These are phyloP conservation scores for Myriosclerotinia curreyana DNA, from an alignment of 2,329 filamentous ascomycete species.

Conservation along the genomic window DNA sequence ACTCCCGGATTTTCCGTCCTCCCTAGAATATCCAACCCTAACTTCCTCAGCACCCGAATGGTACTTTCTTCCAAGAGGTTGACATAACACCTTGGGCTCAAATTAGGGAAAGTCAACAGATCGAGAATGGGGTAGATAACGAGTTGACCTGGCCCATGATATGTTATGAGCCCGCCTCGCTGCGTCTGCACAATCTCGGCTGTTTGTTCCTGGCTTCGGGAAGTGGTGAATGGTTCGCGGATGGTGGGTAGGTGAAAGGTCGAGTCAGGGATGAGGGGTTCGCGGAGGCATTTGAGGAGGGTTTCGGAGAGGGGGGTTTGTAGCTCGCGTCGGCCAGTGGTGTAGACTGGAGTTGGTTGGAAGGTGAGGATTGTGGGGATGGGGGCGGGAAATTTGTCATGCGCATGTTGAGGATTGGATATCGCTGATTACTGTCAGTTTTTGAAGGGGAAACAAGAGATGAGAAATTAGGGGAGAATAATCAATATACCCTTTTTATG, in stretches of 20 bases:
- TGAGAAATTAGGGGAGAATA: constrained; percentile 30
- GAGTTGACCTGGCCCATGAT: constrained; percentile 90
- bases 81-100: neutral
- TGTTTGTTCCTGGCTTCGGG: neutral
- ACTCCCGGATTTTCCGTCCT: constrained; percentile 58
- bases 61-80: constrained; percentile 10
- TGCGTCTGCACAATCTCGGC: constrained; percentile 41
- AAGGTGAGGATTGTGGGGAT: constrained; percentile 76
- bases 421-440: neutral
- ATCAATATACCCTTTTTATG: constrained; percentile 48
- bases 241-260: neutral
- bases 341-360: constrained; percentile 79
- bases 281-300: constrained; percentile 42
- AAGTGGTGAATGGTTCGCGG: neutral
- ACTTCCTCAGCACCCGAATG: neutral
- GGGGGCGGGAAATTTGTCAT: constrained; percentile 43
- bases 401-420: neutral
- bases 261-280: no score
- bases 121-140: constrained; percentile 93
- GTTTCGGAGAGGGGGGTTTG: constrained; percentile 48
- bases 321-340: constrained; percentile 78
- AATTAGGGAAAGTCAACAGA: constrained; percentile 21
- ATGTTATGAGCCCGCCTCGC: constrained; percentile 90
- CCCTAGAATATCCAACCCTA: neutral
- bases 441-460: constrained; percentile 43